Base-by-base conservation (phyloP, 257 asterid species). In the Primulina eburnea region DNA sequence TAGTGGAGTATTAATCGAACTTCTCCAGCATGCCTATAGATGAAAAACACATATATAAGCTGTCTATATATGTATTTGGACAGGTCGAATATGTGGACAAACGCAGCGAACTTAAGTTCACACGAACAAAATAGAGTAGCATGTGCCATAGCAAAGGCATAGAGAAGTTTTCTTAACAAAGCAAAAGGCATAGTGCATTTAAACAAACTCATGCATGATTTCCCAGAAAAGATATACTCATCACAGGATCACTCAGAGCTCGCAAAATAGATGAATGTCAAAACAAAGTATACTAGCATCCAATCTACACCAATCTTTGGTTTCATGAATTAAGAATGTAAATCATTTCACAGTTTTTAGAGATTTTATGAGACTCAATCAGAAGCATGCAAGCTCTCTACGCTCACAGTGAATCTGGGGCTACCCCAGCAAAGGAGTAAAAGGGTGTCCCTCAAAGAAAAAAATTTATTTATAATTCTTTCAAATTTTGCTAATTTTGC, bases 11-110 rank as follows among this genome's bases (percentile, higher is more conserved):
- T 91, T 71, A 94, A 64, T 64, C 94, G 87, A 65, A 94, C 84
- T 83, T 91, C 96, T 62, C 99, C 99, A 3, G 96, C 95, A 78
- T 86, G 75, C 87, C 99, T 94, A 80, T 33, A 69, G 56, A 77
- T 60, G 67, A 71, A 73, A 65, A 35, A 40, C 32, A 29, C 35
- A 64, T 59, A 63, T 32, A 56, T 73, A 62, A 82, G 79, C 32
- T 4, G 14, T 24, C 11, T 32, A 34, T 1, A 65, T 6, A 24
- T 14, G n/a, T 20, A 34, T 10, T 17, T 55, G 60, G 32, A 21
- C 5, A 63, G 28, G n/a, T 43, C 12, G 70, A 64, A 35, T 33
- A 70, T 58, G 67, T 52, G 8, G 50, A 24, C 52, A 33, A 62
- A 35, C 11, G 55, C 55, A 43, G 55, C 18, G 57, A 59, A 62